Base-by-base conservation (phyloP, 2,329 filamentous ascomycete species). In the Didymella pinodella region DNA sequence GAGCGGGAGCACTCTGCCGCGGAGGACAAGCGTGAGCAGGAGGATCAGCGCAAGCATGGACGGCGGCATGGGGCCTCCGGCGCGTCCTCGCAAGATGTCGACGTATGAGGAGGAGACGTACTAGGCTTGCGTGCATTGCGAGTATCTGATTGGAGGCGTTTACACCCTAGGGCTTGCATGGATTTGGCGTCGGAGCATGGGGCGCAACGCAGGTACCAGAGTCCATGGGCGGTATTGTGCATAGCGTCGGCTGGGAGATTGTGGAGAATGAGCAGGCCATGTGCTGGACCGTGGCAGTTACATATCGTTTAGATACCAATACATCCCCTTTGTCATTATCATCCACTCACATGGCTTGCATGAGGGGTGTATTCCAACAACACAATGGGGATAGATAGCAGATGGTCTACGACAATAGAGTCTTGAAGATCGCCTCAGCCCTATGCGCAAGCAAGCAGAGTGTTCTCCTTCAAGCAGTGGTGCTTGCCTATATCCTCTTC, bases 21-120 rank as follows among this genome's bases (percentile, higher is more conserved):
- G 84, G 65, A 77, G 84, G 62, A 80, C 82, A 62, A 85, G 84
- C 61, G 83, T 80, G 26, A 77, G 76, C 11, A 69, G 79, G 47
- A 69, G 75, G 48, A 66, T 69, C 47, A 80, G 79, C 57, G 68
- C 78, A 45, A 69, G 74, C 11, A 73, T 78, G 52, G 76, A 80
- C 16, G 71, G 77, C 43, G 75, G 80, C 61, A 83, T 83, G 79
- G 71, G 69, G 1, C 78, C 80, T 29, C 81, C 82, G 10, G 77
- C 78, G 52, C 73, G 80, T 57, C 80, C 81, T 53, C 77, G 83
- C 63, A 83, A 82, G 66, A 76, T 83, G 68, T 83, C 72, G 83
- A 84, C 63, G 45, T 69, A 68, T 57, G 76, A 85, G 45, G 85
- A 85, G 41, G 84, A 87, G 75, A 85, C 83, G n/a, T 86, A 83